phyloP scores from a whole-genome alignment of 2,329 filamentous ascomycete genomes.

The Ophiostoma populinum region DNA sequence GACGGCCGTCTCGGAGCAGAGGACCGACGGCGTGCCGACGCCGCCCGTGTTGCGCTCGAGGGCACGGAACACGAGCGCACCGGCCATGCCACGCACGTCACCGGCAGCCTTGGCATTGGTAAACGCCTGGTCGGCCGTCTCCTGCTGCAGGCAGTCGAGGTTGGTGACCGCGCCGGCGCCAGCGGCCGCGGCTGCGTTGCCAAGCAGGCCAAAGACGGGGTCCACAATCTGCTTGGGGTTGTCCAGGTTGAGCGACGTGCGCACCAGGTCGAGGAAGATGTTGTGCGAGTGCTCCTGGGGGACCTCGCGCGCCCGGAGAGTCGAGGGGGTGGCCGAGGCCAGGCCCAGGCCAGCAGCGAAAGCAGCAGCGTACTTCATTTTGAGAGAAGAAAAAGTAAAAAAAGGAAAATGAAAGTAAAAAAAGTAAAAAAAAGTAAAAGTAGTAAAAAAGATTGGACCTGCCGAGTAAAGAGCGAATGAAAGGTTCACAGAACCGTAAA shows the following conservation, averaged over 20 bases:
- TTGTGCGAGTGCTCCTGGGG: constrained; percentile 35
- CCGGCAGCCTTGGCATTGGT: constrained; percentile 39
- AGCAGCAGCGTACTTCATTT: constrained; percentile 10
- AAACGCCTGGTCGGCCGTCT: constrained; percentile 40
- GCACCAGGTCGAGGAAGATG: constrained; percentile 22
- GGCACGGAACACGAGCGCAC: constrained; percentile 34
- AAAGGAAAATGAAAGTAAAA: too few relatives aligned
- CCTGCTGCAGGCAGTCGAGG: constrained; percentile 41
- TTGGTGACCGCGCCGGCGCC: constrained; percentile 20
- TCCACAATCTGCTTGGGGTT: constrained; percentile 31
- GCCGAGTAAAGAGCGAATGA: too few relatives aligned
- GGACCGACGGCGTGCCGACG: constrained; percentile 38
- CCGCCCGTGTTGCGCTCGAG: constrained; percentile 42
- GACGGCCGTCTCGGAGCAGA: constrained; percentile 35
- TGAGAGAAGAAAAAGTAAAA: too few relatives aligned
- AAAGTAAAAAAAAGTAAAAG: too few relatives aligned
- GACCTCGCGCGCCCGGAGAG: constrained; percentile 24
- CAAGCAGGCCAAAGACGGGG: constrained; percentile 31
- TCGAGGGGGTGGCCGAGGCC: constrained; percentile 7
- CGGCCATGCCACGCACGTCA: constrained; percentile 32
- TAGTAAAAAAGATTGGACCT: too few relatives aligned
- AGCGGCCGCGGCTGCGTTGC: constrained; percentile 22
- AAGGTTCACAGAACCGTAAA: too few relatives aligned
- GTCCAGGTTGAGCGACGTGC: constrained; percentile 22
- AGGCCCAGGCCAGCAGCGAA: constrained; percentile 8